Evolutionary conservation across 352 stramenopile genomes (phyloP), one percentile per base, ranked within the genome.

Genomic region (Pilasporangium apinafurcum): DNA sequence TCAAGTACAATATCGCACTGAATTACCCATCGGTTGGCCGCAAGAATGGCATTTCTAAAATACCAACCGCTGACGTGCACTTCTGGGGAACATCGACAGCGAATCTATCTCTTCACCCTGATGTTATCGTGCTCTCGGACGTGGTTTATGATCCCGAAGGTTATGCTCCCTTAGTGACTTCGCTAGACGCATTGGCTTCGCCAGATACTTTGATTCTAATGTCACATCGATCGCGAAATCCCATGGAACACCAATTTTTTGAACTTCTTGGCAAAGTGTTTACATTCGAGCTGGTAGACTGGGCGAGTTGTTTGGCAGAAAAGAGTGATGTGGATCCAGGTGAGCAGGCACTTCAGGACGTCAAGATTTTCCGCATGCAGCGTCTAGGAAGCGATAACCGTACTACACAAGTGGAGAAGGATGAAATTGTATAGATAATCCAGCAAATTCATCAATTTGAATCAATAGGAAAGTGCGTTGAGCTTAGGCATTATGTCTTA

Each of bases 191-290:
- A 10, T 51, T 91, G 5, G 59, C 71, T 14, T 51, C 54, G 0
- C 37, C 60, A 0, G 22, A 56, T 21, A 86, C 74, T 16, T 56
- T 63, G 1, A 69, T 89, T 21, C 58, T 89, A 37, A 89, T 92
- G 76, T 73, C 76, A 10, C 74, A 92, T 47, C 63, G 77, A 29
- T 89, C 76, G 32, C 62, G 79, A 16, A 86, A 92, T 55, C 76
- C 79, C 1, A 83, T 83, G 68, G 79, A 92, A 48, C 65, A 89
- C 33, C 56, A 89, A 40, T 89, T 92, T 49, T 92, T 92, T 60
- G 61, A 80, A 26, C 45, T 82, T 31, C 44, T 91, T 21, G 61
- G 51, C 8, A 32, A 53, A 25, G 48, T 42, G 18, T 87, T 86
- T 37, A 36, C 56, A 31, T 75, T 52, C 61, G 47, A 73, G 43